These are phyloP conservation scores for Thelonectria olida DNA, from an alignment of 2,329 filamentous ascomycete species.

Conservation along the genomic window DNA sequence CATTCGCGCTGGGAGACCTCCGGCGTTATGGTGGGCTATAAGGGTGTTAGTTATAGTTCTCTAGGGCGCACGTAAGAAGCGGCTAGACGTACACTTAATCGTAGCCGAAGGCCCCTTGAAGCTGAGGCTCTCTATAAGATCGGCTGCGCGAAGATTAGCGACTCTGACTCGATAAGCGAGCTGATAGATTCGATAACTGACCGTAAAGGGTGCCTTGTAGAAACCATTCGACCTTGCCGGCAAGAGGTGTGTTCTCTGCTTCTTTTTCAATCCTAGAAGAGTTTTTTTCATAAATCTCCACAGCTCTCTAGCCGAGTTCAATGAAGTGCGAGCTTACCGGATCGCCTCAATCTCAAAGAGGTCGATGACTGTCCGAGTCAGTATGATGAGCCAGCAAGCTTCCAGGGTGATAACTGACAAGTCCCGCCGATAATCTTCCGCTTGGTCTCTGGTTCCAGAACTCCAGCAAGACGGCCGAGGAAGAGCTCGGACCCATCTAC, in stretches of 20 bases:
- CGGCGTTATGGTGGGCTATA: constrained; percentile 21
- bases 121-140: constrained; percentile 46
- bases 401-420: constrained; percentile 40
- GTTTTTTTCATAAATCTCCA: neutral
- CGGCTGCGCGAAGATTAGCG: neutral
- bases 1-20: too few species aligned
- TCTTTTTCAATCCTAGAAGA: constrained; percentile 70
- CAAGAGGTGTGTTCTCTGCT: constrained; percentile 71
- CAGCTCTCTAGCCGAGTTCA: neutral
- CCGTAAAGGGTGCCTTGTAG: constrained; percentile 88
- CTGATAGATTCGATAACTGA: constrained; percentile 43
- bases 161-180: neutral
- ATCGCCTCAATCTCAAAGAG: constrained; percentile 82
- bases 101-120: constrained; percentile 60
- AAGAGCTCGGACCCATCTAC: constrained; percentile 83
- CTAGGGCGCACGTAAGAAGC: neutral
- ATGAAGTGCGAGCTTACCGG: neutral
- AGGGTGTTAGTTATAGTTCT: neutral
- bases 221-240: constrained; percentile 86
- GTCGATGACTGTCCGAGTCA: constrained; percentile 50
- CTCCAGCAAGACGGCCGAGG: constrained; percentile 77
- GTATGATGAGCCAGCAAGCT: neutral
- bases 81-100: constrained; percentile 52
- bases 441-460: constrained; percentile 85
- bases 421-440: constrained; percentile 88